Evolutionary conservation across 306 rosid genomes (phyloP).

Genomic region (Cyclanthera cordifolia): DNA sequence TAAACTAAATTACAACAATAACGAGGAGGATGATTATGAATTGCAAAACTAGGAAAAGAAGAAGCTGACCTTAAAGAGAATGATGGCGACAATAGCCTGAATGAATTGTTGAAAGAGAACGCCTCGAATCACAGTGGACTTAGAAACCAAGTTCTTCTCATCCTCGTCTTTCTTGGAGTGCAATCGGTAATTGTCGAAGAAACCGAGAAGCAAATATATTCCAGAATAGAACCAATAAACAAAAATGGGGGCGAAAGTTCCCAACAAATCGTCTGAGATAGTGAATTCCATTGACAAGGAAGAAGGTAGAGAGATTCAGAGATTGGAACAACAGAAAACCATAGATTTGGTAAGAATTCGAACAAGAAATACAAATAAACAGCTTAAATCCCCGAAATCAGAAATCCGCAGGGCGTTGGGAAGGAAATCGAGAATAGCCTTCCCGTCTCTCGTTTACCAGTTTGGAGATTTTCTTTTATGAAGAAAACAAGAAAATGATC

Average conservation of each 20-base stretch:
- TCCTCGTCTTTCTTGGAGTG: slow-evolving; percentile 57
- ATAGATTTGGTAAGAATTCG: not conserved
- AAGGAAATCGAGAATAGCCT: not conserved
- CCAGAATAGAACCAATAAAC: slow-evolving; percentile 86
- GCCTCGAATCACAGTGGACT: slow-evolving; percentile 54
- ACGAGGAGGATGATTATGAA: not conserved
- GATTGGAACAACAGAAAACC: not conserved
- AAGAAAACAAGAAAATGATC: not conserved
- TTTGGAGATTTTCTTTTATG: not conserved
- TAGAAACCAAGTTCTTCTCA: slow-evolving; percentile 56
- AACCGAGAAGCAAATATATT: slow-evolving; percentile 50
- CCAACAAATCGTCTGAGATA: slow-evolving; percentile 59
- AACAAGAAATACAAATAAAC: not conserved
- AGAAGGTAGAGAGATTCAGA: too few species aligned
- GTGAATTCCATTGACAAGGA: slow-evolving; percentile 16
- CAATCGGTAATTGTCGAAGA: slow-evolving; percentile 51
- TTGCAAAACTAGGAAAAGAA: not conserved
- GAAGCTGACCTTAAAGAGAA: slow-evolving; percentile 20
- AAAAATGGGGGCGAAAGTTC: slow-evolving; percentile 73
- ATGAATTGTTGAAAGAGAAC: slow-evolving; percentile 77
- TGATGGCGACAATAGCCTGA: slow-evolving; percentile 74
- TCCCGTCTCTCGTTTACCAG: too few species aligned
- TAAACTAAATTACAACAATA: not conserved
- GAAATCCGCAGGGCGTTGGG: slow-evolving; percentile 2
- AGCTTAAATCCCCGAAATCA: not conserved